phyloP scores from a whole-genome alignment of 2,329 filamentous ascomycete species.

The Pseudogymnoascus verrucosus region DNA sequence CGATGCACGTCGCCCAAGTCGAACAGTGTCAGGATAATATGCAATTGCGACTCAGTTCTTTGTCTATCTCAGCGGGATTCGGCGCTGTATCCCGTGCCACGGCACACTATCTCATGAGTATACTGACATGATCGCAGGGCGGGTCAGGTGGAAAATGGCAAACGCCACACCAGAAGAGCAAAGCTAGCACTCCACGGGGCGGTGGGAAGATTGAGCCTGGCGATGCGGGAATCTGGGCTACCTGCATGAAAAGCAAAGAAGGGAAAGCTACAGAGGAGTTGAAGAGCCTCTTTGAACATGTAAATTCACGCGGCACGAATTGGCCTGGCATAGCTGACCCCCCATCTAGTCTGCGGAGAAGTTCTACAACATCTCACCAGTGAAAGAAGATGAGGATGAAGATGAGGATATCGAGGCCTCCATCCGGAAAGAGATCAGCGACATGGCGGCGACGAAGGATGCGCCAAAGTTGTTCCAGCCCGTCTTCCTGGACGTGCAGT shows the following conservation, averaged over 20 bases:
- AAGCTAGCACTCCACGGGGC: constrained; percentile 36
- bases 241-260: constrained; percentile 65
- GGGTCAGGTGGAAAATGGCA: constrained; percentile 52
- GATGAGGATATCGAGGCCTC: constrained; percentile 62
- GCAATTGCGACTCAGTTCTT: neutral
- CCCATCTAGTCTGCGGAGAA: constrained; percentile 53
- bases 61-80: neutral
- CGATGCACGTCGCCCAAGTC: neutral
- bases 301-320: constrained; percentile 29
- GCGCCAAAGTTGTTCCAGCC: constrained; percentile 42
- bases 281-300: constrained; percentile 56
- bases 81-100: neutral
- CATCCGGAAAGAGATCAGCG: constrained; percentile 63
- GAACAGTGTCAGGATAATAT: neutral
- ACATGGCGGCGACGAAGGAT: constrained; percentile 42
- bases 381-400: constrained; percentile 31
- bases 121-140: constrained; percentile 22
- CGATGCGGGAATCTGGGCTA: constrained; percentile 70
- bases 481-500: constrained; percentile 50
- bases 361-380: constrained; percentile 41
- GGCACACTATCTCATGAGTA: neutral
- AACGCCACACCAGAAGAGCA: constrained; percentile 50
- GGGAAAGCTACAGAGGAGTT: constrained; percentile 62
- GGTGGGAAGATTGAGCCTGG: constrained; percentile 52
- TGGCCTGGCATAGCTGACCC: constrained; percentile 12